Base-by-base conservation (phyloP, 331 rosid genomes). In the Cydonia oblonga region DNA sequence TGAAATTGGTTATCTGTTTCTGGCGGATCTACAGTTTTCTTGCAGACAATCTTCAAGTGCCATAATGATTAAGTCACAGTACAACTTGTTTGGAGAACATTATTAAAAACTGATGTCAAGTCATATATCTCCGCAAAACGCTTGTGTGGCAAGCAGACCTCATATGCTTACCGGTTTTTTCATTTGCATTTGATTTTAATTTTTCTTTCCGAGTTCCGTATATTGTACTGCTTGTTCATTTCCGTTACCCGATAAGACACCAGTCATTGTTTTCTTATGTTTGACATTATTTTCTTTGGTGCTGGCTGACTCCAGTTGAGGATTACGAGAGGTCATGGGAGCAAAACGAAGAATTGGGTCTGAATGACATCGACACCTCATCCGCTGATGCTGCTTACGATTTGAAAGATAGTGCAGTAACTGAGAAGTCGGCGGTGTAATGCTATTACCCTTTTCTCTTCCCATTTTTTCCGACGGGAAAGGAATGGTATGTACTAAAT, bases 311-410 rank as follows among this genome's bases (percentile, higher is more conserved):
- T 64, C 26, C 84, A 95, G 97, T 77, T 63, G 97, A 91, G 79
- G 97, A 91, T 71, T 95, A 88, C 4, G 96, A 85, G 84, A 88
- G 98, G 75, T 89, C 96, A 14, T 95, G 96, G 97, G 97, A 95
- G 78, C 96, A 91, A 71, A 95, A 95, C 3, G 98, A 95, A 77
- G 98, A 90, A 59, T 53, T 95, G 77, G 99, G 97, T 84, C 85
- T 95, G 80, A 95, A 95, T 71, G 99, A 91, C 79, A 95, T 91
- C 2, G 96, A 95, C 49, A 95, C 99, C 35, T 80, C 93, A 18
- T 69, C 96, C 42, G 99, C 99, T 0, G 97, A 95, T 76, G 90
- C 71, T 8, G 97, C 96, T 32, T 86, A 89, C 72, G 69, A 83
- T 70, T 71, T 79, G 40, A 71, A 82, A 61, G 79, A 81, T 70